phyloP scores from a whole-genome alignment of 1,284 basidiomycete species.

The Apiotrichum montevideense region DNA sequence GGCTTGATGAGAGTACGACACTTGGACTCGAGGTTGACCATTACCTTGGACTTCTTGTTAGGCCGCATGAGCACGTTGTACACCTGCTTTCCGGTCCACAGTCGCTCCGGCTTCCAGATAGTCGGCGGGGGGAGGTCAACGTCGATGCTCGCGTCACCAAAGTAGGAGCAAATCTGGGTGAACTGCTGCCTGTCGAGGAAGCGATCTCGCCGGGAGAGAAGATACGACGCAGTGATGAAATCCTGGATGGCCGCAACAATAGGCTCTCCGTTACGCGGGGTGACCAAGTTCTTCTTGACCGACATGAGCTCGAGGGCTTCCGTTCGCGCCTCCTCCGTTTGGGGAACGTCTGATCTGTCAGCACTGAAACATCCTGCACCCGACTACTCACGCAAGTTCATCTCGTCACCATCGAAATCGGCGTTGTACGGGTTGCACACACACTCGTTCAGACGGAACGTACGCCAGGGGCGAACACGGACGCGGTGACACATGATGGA shows the following conservation, averaged over 20 bases:
- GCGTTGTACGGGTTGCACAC: slow-evolving; percentile 99
- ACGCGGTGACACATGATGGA: slow-evolving; percentile 99
- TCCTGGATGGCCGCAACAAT: slow-evolving; percentile 98
- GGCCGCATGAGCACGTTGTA: slow-evolving; percentile 96
- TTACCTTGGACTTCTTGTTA: slow-evolving; percentile 72
- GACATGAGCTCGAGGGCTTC: slow-evolving; percentile 98
- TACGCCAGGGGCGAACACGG: slow-evolving; percentile 87
- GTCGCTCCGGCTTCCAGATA: slow-evolving; percentile 82
- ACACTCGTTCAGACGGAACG: slow-evolving; percentile 97
- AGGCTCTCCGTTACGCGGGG: slow-evolving; percentile 94
- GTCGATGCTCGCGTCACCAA: slow-evolving; percentile 82
- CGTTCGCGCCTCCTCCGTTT: slow-evolving; percentile 96
- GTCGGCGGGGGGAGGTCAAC: slow-evolving; percentile 94
- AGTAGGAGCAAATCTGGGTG: slow-evolving; percentile 92
- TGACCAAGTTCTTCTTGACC: slow-evolving; percentile 95
- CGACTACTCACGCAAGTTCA: slow-evolving; percentile 81
- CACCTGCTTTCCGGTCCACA: slow-evolving; percentile 99
- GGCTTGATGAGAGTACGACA: slow-evolving; percentile 91
- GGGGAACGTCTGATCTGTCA: slow-evolving; percentile 74
- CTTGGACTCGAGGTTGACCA: slow-evolving; percentile 94
- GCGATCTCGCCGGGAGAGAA: slow-evolving; percentile 85
- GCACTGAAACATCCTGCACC: background rate
- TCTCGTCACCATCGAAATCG: slow-evolving; percentile 99
- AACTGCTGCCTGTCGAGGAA: slow-evolving; percentile 95
- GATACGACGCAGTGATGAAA: slow-evolving; percentile 95